Conservation (phyloP, 1,284 basidiomycete species). For the Cyathus pygmaeus region DNA sequence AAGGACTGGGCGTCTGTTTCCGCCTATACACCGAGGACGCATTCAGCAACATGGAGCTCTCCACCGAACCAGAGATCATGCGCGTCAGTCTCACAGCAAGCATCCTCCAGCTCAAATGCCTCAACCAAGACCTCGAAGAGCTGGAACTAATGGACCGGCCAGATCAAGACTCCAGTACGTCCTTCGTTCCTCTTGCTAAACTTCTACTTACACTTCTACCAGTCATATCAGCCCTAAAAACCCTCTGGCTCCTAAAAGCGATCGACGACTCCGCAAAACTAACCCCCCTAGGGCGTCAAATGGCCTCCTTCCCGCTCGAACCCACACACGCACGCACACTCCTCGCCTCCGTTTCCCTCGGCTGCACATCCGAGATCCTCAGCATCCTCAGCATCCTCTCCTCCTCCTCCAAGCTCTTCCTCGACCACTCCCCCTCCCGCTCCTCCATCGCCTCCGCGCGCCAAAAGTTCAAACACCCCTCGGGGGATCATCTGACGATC, state of each 20-base stretch:
- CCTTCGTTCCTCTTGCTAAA: not conserved
- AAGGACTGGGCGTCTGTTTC: constrained; percentile 88
- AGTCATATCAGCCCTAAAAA: constrained; percentile 80
- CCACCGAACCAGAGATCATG: constrained; percentile 88
- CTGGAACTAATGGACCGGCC: constrained; percentile 90
- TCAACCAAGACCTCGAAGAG: constrained; percentile 81
- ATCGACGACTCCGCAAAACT: constrained; percentile 71
- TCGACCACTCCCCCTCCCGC: constrained; percentile 76
- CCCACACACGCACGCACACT: constrained; percentile 83
- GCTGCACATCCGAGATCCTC: constrained; percentile 80
- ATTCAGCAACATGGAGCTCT: constrained; percentile 72
- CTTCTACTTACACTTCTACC: not conserved
- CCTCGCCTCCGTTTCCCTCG: constrained; percentile 75
- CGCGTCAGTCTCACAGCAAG: constrained; percentile 86
- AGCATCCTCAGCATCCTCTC: constrained; percentile 85
- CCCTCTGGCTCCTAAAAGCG: constrained; percentile 81
- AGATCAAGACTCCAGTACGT: constrained; percentile 73
- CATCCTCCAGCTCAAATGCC: constrained; percentile 85
- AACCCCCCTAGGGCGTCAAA: constrained; percentile 77
- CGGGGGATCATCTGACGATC: constrained; percentile 92
- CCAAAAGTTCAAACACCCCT: constrained; percentile 81
- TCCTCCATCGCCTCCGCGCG: constrained; percentile 77
- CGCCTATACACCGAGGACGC: constrained; percentile 87
- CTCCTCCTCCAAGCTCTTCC: constrained; percentile 79
- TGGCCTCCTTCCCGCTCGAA: constrained; percentile 88